phyloP scores from a whole-genome alignment of 345 rosid species.

The Populus euphratica region DNA sequence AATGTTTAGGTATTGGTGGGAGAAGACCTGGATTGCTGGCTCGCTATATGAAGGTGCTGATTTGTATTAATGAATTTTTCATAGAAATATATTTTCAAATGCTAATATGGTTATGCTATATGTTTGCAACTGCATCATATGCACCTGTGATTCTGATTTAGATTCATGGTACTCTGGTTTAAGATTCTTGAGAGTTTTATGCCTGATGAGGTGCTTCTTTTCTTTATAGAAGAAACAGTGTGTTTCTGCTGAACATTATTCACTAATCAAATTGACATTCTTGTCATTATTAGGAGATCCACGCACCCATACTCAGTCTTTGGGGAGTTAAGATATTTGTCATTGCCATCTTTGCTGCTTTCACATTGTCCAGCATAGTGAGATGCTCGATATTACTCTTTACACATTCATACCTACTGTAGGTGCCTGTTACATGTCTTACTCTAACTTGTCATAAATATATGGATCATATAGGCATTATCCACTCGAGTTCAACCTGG shows the following conservation, averaged over 20 bases:
- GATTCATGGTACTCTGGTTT: background rate
- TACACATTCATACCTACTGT: background rate
- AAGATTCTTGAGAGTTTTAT: background rate
- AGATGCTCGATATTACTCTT: slow-evolving; percentile 34
- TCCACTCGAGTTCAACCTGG: slow-evolving; percentile 89
- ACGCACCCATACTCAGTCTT: slow-evolving; percentile 72
- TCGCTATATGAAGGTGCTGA: slow-evolving; percentile 85
- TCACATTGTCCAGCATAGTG: slow-evolving; percentile 76
- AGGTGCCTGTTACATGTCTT: slow-evolving; percentile 1
- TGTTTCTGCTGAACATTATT: background rate
- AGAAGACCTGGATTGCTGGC: slow-evolving; percentile 73
- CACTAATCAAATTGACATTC: slow-evolving; percentile 13
- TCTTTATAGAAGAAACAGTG: background rate
- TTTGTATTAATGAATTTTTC: slow-evolving; percentile 1
- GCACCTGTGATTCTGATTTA: background rate
- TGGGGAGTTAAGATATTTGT: slow-evolving; percentile 82
- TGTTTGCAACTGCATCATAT: background rate
- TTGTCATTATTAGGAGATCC: slow-evolving; percentile 55
- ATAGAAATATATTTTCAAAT: background rate
- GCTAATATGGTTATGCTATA: no score
- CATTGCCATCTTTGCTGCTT: slow-evolving; percentile 67
- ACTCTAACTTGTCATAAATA: slow-evolving; percentile 12
- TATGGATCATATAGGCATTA: slow-evolving; percentile 55
- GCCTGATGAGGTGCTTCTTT: background rate
- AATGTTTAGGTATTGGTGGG: slow-evolving; percentile 52